Percentiles rank a stretch among this genome's conserved stretches.
These are phyloP conservation scores for Acacia crassicarpa DNA, from an alignment of 306 rosid species.

Conservation along the genomic window DNA sequence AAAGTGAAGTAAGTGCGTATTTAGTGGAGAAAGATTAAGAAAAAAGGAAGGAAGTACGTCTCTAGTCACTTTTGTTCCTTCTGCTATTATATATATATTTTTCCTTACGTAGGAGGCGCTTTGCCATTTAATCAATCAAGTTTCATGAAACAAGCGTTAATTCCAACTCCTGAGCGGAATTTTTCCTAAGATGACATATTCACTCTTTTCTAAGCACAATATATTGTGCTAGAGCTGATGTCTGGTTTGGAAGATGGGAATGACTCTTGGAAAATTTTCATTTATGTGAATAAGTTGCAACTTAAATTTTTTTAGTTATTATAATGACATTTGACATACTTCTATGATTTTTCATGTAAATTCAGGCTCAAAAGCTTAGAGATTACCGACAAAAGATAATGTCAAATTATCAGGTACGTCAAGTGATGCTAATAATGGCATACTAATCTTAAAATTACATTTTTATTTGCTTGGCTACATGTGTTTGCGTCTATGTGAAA, in stretches of 20 bases:
- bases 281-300: not conserved
- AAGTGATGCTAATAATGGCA: not conserved
- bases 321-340: not conserved
- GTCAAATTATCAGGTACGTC: slow-evolving; percentile 70
- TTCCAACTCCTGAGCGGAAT: not conserved
- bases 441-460: slow-evolving; percentile 2
- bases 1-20: not conserved
- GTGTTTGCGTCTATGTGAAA: slow-evolving; percentile 6
- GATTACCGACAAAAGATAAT: slow-evolving; percentile 82
- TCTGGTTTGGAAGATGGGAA: slow-evolving; percentile 8
- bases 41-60: not conserved
- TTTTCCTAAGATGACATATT: not conserved
- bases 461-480: slow-evolving; percentile 10
- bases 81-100: not conserved
- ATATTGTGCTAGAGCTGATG: not conserved
- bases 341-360: slow-evolving; percentile 29
- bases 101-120: not conserved
- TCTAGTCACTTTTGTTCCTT: not conserved
- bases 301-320: not conserved
- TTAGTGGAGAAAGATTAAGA: not conserved
- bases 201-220: not conserved
- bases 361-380: slow-evolving; percentile 74
- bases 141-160: not conserved
- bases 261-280: slow-evolving; percentile 15
- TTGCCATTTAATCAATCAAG: not conserved